Conservation (phyloP, 805 yeast species). For the Candida railenensis region DNA sequence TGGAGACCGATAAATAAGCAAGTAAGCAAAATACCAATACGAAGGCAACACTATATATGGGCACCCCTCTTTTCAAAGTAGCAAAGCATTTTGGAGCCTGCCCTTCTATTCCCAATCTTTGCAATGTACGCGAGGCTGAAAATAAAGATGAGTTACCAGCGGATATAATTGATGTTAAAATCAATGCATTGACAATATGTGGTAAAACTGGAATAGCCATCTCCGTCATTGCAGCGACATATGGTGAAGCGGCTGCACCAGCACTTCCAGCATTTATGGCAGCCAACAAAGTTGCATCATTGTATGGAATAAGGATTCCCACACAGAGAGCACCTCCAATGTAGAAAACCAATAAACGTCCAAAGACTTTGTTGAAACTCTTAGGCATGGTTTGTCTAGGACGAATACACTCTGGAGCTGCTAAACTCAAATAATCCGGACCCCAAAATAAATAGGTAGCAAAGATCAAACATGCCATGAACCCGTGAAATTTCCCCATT, state of each 20-base stretch:
- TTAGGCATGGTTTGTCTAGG: conserved; percentile 67
- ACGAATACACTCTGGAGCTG: conserved; percentile 71
- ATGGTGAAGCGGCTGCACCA: conserved; percentile 54
- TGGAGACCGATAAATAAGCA: conserved; percentile 57
- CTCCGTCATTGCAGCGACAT: conserved; percentile 66
- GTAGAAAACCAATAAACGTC: conserved; percentile 66
- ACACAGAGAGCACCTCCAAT: conserved; percentile 65
- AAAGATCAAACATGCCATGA: conserved; percentile 64
- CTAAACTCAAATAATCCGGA: conserved; percentile 70
- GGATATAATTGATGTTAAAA: conserved; percentile 64
- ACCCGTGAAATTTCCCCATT: conserved; percentile 42
- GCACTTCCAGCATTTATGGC: conserved; percentile 43
- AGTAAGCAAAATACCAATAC: conserved; percentile 63
- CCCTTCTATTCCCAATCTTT: conserved; percentile 56
- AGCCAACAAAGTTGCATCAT: conserved; percentile 48
- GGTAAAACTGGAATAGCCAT: conserved; percentile 68
- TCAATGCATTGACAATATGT: conserved; percentile 69
- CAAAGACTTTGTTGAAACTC: conserved; percentile 67
- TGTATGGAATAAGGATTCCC: conserved; percentile 67
- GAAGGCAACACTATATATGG: conserved; percentile 52
- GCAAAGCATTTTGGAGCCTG: conserved; percentile 56
- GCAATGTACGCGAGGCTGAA: conserved; percentile 67
- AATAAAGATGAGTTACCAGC: conserved; percentile 78
- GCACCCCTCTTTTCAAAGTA: conserved; percentile 60
- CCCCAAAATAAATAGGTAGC: conserved; percentile 82